Conservation (phyloP, 1,284 basidiomycete genomes). For the Dichomitus squalens region DNA sequence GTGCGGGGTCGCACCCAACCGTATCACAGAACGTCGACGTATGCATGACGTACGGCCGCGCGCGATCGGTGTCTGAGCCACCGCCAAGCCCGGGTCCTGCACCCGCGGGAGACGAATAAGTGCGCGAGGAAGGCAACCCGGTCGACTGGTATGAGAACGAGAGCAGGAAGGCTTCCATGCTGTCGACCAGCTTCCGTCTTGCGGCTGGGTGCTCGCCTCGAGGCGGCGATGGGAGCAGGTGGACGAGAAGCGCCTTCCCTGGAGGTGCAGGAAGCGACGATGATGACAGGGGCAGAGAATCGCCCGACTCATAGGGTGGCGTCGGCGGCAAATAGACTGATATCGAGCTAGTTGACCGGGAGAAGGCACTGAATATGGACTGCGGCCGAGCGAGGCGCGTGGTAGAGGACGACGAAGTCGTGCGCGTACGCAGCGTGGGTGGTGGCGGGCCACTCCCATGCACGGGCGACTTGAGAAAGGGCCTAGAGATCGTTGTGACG, state of each 20-base stretch:
- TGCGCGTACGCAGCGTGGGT: constrained; percentile 10
- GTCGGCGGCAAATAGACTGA: constrained; percentile 29
- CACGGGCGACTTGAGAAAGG: constrained; percentile 37
- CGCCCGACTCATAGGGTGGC: constrained; percentile 18
- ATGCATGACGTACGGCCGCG: constrained; percentile 38
- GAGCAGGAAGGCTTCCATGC: constrained; percentile 40
- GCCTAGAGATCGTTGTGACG: constrained; percentile 43
- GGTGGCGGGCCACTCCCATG: constrained; percentile 7
- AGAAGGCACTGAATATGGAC: constrained; percentile 21
- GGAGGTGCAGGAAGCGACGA: constrained; percentile 19
- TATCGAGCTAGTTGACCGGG: constrained; percentile 19
- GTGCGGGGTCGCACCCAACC: constrained; percentile 12
- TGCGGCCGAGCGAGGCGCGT: constrained; percentile 11
- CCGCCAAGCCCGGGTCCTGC: constrained; percentile 11
- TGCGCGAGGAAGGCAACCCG: neutral
- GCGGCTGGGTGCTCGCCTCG: constrained; percentile 18
- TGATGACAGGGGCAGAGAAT: constrained; percentile 12
- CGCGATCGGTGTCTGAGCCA: constrained; percentile 37
- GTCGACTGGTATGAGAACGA: constrained; percentile 32
- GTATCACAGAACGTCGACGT: constrained; percentile 33
- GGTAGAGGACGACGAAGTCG: constrained; percentile 12
- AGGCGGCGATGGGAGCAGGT: constrained; percentile 33
- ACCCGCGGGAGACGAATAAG: neutral
- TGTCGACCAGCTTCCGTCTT: constrained; percentile 35
- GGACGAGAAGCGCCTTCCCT: constrained; percentile 33